These are phyloP conservation scores for Mucuna pruriens DNA, from an alignment of 306 rosid genomes.

Conservation along the genomic window DNA sequence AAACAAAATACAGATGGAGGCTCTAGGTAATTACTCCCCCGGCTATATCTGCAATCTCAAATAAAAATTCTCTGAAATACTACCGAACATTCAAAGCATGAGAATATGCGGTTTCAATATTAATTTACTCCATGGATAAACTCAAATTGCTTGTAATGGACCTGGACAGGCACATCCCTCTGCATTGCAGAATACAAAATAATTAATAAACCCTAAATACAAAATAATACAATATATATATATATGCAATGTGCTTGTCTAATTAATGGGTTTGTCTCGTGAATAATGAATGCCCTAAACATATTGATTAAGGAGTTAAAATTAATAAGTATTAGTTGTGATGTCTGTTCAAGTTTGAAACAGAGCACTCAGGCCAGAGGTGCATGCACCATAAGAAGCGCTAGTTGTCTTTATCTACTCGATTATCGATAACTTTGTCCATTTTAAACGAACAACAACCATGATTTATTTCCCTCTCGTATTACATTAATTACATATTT, in stretches of 20 bases:
- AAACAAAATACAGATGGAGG: no score
- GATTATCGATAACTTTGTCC: constrained; percentile 52
- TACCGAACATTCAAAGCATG: not conserved
- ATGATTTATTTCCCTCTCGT: not conserved
- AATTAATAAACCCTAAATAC: no score
- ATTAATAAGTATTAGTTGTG: not conserved
- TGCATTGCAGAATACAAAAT: not conserved
- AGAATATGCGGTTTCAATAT: not conserved
- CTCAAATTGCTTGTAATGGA: not conserved
- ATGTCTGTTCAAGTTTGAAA: constrained; percentile 21
- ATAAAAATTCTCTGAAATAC: not conserved
- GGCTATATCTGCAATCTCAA: not conserved
- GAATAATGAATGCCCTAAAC: not conserved
- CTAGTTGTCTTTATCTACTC: constrained; percentile 39
- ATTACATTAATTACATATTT: not conserved
- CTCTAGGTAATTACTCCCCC: not conserved
- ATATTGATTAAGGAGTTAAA: not conserved
- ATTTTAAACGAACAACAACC: constrained; percentile 53
- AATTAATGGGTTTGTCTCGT: not conserved
- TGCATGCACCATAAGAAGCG: constrained; percentile 47
- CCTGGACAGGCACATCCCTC: not conserved
- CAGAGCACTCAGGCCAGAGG: constrained; percentile 34
- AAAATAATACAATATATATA: no score
- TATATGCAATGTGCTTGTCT: no score
- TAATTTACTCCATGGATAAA: not conserved